Percentiles rank a stretch among this genome's conserved stretches.
Conservation (phyloP, 176 grass and related monocot species). For the Rhynchospora pubera region DNA sequence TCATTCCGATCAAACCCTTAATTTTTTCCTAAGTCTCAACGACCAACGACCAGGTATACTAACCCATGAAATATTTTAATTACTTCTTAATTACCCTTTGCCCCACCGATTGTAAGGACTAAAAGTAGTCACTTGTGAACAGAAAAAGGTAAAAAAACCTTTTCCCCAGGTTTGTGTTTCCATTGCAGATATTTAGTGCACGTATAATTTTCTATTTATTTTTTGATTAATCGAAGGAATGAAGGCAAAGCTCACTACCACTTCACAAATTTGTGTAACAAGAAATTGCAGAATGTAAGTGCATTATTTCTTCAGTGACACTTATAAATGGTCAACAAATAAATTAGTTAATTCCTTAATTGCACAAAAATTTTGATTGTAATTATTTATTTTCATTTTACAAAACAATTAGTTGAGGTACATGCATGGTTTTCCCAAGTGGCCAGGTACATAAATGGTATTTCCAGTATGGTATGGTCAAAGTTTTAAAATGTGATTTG, state of each 20-base stretch:
- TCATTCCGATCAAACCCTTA: no score
- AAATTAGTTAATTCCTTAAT: neutral
- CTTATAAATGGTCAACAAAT: neutral
- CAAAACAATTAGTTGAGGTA: neutral
- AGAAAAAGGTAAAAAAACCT: neutral
- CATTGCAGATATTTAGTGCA: neutral
- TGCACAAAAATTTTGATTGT: neutral
- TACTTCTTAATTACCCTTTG: neutral
- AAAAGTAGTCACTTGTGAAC: neutral
- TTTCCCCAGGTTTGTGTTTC: neutral
- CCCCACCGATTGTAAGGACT: neutral
- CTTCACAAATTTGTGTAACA: neutral
- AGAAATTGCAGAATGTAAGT: neutral
- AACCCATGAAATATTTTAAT: neutral
- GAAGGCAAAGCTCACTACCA: neutral
- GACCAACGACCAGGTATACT: neutral
- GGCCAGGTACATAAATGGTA: no score
- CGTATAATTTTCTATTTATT: no score
- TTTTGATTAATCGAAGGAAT: no score
- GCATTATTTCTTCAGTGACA: neutral
- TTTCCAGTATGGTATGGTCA: no score
- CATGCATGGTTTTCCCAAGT: neutral
- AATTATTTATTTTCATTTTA: neutral
- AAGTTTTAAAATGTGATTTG: no score
- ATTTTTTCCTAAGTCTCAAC: neutral